Conservation (phyloP, 2,329 filamentous ascomycete genomes). For the Fonsecaea pugnacius region DNA sequence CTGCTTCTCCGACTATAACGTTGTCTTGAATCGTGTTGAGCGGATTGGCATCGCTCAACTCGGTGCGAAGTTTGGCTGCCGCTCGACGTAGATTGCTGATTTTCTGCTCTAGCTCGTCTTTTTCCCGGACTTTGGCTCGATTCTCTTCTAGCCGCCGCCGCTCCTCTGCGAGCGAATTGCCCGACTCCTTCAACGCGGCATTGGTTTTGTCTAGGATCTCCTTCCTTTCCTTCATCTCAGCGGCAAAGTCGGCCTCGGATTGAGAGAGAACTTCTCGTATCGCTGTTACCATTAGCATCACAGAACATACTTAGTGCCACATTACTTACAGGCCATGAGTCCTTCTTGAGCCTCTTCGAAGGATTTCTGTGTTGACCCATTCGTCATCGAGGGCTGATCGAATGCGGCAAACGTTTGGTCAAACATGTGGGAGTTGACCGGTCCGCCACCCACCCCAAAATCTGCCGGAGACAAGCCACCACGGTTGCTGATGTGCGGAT, state of each 20-base stretch:
- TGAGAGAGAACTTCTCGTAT: slow-evolving; percentile 82
- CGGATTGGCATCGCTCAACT: slow-evolving; percentile 51
- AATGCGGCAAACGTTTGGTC: slow-evolving; percentile 35
- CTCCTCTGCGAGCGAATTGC: slow-evolving; percentile 76
- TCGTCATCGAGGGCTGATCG: slow-evolving; percentile 35
- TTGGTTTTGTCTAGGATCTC: slow-evolving; percentile 81
- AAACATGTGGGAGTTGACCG: slow-evolving; percentile 54
- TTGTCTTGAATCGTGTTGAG: slow-evolving; percentile 41
- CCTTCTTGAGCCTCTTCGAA: slow-evolving; percentile 53
- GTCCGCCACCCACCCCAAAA: slow-evolving; percentile 80
- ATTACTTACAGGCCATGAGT: slow-evolving; percentile 48
- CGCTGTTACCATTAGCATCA: slow-evolving; percentile 57
- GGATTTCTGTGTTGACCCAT: slow-evolving; percentile 49
- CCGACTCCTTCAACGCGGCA: slow-evolving; percentile 76
- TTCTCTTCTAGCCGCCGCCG: slow-evolving; percentile 73
- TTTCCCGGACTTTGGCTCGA: slow-evolving; percentile 66
- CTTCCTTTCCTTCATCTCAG: slow-evolving; percentile 82
- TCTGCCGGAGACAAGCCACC: slow-evolving; percentile 88
- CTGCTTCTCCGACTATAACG: slow-evolving; percentile 54
- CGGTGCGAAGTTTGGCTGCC: slow-evolving; percentile 69
- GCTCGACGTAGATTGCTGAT: slow-evolving; percentile 78
- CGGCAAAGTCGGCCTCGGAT: slow-evolving; percentile 76
- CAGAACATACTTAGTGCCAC: too few species aligned
- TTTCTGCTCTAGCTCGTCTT: slow-evolving; percentile 69
- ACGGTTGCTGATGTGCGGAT: slow-evolving; percentile 87